Percentiles rank a stretch among this genome's conserved stretches.
Conservation (phyloP, 2,329 filamentous ascomycete genomes). For the Apiospora arundinis region DNA sequence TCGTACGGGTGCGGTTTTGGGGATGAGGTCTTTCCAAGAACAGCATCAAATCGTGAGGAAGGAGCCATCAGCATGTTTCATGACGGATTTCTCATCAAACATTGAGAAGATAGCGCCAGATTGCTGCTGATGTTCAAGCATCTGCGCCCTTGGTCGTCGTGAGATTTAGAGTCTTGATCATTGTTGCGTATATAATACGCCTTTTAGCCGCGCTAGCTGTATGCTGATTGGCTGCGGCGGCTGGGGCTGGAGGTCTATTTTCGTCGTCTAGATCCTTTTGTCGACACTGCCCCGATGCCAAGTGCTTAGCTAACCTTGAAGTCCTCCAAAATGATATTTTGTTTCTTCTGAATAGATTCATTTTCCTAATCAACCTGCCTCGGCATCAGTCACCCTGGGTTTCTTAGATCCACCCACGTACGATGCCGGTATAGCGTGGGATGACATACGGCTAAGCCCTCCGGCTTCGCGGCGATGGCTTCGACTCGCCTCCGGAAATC, state of each 20-base stretch:
- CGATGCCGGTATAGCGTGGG: background rate
- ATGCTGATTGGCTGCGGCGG: background rate
- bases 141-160: slow-evolving; percentile 1
- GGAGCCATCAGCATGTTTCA: background rate
- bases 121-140: slow-evolving; percentile 9
- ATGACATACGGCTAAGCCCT: background rate
- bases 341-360: background rate
- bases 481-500: background rate
- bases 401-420: background rate
- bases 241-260: slow-evolving; percentile 8
- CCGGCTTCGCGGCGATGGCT: background rate
- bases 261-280: background rate
- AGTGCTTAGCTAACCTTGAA: background rate
- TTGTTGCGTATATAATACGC: background rate
- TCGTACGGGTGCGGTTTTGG: background rate
- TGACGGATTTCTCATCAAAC: background rate
- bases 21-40: background rate
- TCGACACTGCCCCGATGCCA: background rate
- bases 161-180: background rate
- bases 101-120: background rate
- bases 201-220: background rate
- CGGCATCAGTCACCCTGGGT: background rate
- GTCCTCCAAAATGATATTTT: too few species aligned
- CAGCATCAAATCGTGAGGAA: background rate
- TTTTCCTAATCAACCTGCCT: background rate